Base-by-base conservation (phyloP, 768 basidiomycete genomes). In the Trametes elegans region DNA sequence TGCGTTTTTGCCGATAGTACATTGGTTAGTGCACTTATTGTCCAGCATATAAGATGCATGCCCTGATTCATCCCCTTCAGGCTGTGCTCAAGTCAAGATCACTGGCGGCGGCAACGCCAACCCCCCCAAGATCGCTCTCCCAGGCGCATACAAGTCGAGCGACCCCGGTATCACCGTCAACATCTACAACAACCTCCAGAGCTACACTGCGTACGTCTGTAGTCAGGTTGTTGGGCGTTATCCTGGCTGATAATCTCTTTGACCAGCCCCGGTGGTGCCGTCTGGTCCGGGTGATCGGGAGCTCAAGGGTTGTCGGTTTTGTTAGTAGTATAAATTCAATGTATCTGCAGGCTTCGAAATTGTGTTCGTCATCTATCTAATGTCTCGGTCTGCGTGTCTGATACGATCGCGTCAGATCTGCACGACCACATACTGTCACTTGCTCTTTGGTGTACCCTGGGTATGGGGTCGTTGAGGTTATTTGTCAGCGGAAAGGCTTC, bases 121-220 rank as follows among this genome's bases (percentile, higher is more conserved):
- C 62, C 78, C 79, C 6, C 75, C 79, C 9, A 79, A 73, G 63
- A 73, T 80, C 52, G 68, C 78, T 43, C 60, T 81, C 24, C 79
- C 79, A 1, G 79, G 79, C 46, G 71, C 72, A 10, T 81, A 81
- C 67, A 65, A 74, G 49, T 52, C 63, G 24, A 67, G 70, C 39
- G 79, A 80, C 66, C 79, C 79, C 32, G 79, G 79, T 45, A 78
- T 79, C 67, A 79, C 78, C 13, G 72, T 79, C 63, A 79, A 80
- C 71, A 79, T 79, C 59, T 79, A 80, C 71, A 79, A 80, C 72
- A 80, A 81, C 66, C 73, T 79, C 36, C 75, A 79, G 62, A 79
- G 70, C 63, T 80, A 80, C 68, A 79, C 76, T 18, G 65, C 65
- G 63, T 64, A 49, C 39, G 63, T 54, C 40, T 11, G 7, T 43